A percentile compares a stretch with the other conserved stretches of the same genome.
Evolutionary conservation across 805 yeast species (phyloP).

Genomic region (Blastobotrys terrestris): DNA sequence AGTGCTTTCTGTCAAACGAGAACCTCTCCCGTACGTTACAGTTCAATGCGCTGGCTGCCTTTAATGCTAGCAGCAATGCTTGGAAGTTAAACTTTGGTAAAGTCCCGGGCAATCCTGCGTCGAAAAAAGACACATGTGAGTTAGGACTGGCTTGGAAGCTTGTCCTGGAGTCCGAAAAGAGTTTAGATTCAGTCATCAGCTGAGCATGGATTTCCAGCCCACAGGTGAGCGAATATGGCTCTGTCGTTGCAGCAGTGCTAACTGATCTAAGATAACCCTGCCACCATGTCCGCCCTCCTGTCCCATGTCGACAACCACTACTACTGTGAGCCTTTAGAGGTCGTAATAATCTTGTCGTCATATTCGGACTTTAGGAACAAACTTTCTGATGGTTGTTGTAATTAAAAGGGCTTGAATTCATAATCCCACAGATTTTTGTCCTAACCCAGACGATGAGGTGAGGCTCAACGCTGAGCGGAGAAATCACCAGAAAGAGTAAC

Average conservation of each 20-base stretch:
- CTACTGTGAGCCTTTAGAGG: background rate
- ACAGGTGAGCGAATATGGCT: conserved; percentile 48
- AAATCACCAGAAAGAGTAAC: no score
- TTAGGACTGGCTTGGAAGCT: conserved; percentile 51
- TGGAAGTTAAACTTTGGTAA: conserved; percentile 77
- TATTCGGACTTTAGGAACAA: no score
- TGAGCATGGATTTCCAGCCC: conserved; percentile 96
- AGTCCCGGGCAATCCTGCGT: conserved; percentile 86
- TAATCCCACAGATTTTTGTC: no score
- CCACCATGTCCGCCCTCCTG: no score
- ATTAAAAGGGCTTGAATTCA: no score
- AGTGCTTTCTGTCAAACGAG: conserved; percentile 88
- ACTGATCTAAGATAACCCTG: no score
- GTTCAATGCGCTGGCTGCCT: conserved; percentile 65
- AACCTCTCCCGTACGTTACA: conserved; percentile 51
- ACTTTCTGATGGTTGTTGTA: no score
- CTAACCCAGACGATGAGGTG: no score
- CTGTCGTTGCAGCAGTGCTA: no score
- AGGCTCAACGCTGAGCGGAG: no score
- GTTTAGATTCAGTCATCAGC: conserved; percentile 61
- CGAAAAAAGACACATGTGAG: conserved; percentile 66
- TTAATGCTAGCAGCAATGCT: conserved; percentile 62
- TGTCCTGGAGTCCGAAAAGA: conserved; percentile 52
- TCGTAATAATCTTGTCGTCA: background rate
- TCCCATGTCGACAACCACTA: background rate